Evolutionary conservation across 2,329 filamentous ascomycete genomes (phyloP).

Genomic region (Knufia petricola): DNA sequence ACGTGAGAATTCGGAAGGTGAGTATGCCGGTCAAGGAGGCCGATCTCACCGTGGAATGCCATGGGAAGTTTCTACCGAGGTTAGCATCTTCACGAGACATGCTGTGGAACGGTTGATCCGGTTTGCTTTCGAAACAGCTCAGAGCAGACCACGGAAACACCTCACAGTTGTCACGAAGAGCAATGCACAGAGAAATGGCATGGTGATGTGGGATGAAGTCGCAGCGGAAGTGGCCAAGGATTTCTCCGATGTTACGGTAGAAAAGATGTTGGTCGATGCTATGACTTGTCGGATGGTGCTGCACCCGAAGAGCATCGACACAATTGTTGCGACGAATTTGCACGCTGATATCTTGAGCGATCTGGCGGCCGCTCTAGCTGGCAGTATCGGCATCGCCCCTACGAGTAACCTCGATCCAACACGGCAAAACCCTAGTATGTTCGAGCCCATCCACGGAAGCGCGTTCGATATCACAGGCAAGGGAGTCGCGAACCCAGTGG

Average conservation of each 20-base stretch:
- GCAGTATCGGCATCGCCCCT: slow-evolving; percentile 62
- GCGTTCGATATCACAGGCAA: slow-evolving; percentile 95
- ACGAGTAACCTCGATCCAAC: slow-evolving; percentile 60
- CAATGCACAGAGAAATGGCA: slow-evolving; percentile 56
- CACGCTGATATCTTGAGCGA: slow-evolving; percentile 61
- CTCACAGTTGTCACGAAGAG: slow-evolving; percentile 57
- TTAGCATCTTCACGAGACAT: slow-evolving; percentile 54
- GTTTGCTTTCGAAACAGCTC: slow-evolving; percentile 54
- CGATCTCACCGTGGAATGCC: slow-evolving; percentile 48
- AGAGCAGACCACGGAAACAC: slow-evolving; percentile 46
- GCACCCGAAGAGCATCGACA: slow-evolving; percentile 51
- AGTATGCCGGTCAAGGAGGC: slow-evolving; percentile 57
- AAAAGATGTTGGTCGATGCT: slow-evolving; percentile 59
- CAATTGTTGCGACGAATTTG: slow-evolving; percentile 55
- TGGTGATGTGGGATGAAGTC: slow-evolving; percentile 61
- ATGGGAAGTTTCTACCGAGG: slow-evolving; percentile 55
- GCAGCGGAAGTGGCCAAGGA: slow-evolving; percentile 46
- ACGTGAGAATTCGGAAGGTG: slow-evolving; percentile 58
- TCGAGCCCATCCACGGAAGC: slow-evolving; percentile 62
- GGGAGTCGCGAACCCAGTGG: slow-evolving; percentile 83
- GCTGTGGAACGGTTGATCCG: slow-evolving; percentile 51
- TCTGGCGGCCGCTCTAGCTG: slow-evolving; percentile 59
- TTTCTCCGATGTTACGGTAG: slow-evolving; percentile 51
- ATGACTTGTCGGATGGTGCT: slow-evolving; percentile 58
- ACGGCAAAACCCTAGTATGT: slow-evolving; percentile 50